Percentiles rank a stretch among this genome's conserved stretches.
These are phyloP conservation scores for Drechslerella dactyloides DNA, from an alignment of 2,329 filamentous ascomycete genomes.

Conservation along the genomic window DNA sequence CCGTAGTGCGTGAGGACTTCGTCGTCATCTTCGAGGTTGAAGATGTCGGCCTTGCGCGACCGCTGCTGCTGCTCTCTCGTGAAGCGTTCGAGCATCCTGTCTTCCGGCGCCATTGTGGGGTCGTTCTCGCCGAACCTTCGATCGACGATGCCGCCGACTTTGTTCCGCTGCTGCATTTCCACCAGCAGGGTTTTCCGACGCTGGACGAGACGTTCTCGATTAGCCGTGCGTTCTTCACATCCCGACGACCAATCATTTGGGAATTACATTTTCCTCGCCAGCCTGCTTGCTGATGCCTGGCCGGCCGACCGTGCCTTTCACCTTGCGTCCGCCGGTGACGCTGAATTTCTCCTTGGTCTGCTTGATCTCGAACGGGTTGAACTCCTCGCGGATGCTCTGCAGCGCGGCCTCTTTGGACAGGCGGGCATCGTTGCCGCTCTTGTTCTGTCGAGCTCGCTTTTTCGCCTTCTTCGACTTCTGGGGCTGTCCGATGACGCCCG, in stretches of 20 bases:
- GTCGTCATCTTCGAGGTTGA: constrained; percentile 87
- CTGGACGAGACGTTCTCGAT: constrained; percentile 59
- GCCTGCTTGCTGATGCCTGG: constrained; percentile 84
- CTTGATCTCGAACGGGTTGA: constrained; percentile 97
- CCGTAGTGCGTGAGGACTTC: constrained; percentile 83
- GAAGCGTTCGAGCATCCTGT: constrained; percentile 89
- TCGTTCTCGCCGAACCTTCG: constrained; percentile 95
- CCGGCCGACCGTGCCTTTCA: constrained; percentile 66
- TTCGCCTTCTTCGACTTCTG: constrained; percentile 95
- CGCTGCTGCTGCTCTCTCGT: constrained; percentile 77
- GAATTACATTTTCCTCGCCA: constrained; percentile 78
- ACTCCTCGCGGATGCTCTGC: constrained; percentile 86
- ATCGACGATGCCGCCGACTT: constrained; percentile 90
- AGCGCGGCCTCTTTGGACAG: constrained; percentile 78
- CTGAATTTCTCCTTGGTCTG: constrained; percentile 53
- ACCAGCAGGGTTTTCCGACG: constrained; percentile 82
- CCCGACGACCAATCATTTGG: not conserved
- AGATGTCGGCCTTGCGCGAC: constrained; percentile 69
- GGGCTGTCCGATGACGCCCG: constrained; percentile 87
- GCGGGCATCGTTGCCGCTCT: constrained; percentile 68
- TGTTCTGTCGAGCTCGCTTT: constrained; percentile 59
- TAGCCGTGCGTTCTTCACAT: not conserved
- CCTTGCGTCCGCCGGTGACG: constrained; percentile 58
- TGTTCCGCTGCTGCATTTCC: constrained; percentile 87
- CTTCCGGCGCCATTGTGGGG: constrained; percentile 88